A percentile compares a stretch with the other conserved stretches of the same genome.
phyloP scores from a whole-genome alignment of 345 rosid genomes.

The Hypericum perforatum region DNA sequence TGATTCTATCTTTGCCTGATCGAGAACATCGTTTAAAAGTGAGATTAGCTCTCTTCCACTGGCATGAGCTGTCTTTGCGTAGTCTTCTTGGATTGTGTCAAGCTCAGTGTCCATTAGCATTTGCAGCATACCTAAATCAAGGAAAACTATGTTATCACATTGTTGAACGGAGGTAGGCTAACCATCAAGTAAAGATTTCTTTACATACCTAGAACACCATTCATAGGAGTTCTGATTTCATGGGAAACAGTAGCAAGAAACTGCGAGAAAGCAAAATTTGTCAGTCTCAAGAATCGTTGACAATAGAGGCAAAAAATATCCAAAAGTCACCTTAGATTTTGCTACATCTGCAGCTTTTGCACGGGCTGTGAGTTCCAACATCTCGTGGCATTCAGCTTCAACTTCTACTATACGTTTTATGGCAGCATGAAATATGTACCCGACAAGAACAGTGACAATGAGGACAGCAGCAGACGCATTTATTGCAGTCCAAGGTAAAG shows the following conservation, averaged over 20 bases:
- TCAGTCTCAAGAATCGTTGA: conserved; percentile 8
- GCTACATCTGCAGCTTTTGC: conserved; percentile 99
- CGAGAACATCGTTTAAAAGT: conserved; percentile 84
- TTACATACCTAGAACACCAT: conserved; percentile 65
- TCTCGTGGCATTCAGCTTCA: conserved; percentile 60
- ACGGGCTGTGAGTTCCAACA: conserved; percentile 78
- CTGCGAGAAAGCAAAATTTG: conserved; percentile 32
- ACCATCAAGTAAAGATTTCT: conserved; percentile 2
- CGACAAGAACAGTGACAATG: conserved; percentile 61
- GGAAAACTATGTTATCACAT: conserved; percentile 6
- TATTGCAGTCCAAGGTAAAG: conserved; percentile 74
- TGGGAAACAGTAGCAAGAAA: conserved; percentile 97
- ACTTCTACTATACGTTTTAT: conserved; percentile 61
- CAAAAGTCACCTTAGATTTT: conserved; percentile 71
- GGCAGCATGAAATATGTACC: conserved; percentile 69
- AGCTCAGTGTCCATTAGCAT: conserved; percentile 89
- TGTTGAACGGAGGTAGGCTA: conserved; percentile 5
- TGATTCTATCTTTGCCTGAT: conserved; percentile 98
- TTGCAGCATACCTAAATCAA: conserved; percentile 72
- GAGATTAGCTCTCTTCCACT: conserved; percentile 84
- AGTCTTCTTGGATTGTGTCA: conserved; percentile 65
- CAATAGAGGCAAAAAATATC: not conserved
- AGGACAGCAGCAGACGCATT: conserved; percentile 46
- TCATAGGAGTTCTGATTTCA: conserved; percentile 96
- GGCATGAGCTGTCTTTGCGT: conserved; percentile 74